Percentiles rank a stretch among this genome's conserved stretches.
Conservation (phyloP, 2,329 filamentous ascomycete genomes). For the Pseudofabraea citricarpa region DNA sequence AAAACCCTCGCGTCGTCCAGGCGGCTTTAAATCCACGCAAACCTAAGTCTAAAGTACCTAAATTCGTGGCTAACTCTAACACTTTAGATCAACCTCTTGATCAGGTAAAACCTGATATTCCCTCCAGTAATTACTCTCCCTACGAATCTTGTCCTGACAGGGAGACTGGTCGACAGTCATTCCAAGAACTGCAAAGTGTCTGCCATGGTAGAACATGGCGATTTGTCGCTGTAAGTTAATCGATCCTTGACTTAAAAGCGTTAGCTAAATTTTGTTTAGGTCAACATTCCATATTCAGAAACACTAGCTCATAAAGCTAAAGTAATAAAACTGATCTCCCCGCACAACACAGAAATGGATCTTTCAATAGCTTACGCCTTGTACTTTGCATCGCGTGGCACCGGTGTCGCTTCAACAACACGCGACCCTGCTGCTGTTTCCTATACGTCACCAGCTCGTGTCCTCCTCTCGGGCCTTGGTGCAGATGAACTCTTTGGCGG, state of each 20-base stretch:
- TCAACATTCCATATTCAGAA: conserved; percentile 79
- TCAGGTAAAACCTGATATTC: no score
- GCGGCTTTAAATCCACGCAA: conserved; percentile 38
- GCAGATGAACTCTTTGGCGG: conserved; percentile 96
- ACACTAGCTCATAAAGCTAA: conserved; percentile 62
- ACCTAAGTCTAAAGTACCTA: conserved; percentile 11
- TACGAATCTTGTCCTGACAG: conserved; percentile 90
- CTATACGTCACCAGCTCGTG: conserved; percentile 70
- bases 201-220: conserved; percentile 73
- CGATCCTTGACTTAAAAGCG: conserved; percentile 9
- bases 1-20: conserved; percentile 75
- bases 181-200: conserved; percentile 63
- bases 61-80: not conserved
- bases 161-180: conserved; percentile 75
- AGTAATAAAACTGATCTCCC: conserved; percentile 76
- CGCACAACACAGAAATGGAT: conserved; percentile 98
- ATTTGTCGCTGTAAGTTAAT: conserved; percentile 64
- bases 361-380: conserved; percentile 88
- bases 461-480: conserved; percentile 86
- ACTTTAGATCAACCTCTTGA: no score
- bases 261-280: conserved; percentile 31
- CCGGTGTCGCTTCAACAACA: conserved; percentile 27
- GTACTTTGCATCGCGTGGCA: conserved; percentile 89
- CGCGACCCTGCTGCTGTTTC: conserved; percentile 8
- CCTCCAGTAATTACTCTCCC: conserved; percentile 24